These are phyloP conservation scores for Candida sojae DNA, from an alignment of 1,139 yeast genomes.

Conservation along the genomic window DNA sequence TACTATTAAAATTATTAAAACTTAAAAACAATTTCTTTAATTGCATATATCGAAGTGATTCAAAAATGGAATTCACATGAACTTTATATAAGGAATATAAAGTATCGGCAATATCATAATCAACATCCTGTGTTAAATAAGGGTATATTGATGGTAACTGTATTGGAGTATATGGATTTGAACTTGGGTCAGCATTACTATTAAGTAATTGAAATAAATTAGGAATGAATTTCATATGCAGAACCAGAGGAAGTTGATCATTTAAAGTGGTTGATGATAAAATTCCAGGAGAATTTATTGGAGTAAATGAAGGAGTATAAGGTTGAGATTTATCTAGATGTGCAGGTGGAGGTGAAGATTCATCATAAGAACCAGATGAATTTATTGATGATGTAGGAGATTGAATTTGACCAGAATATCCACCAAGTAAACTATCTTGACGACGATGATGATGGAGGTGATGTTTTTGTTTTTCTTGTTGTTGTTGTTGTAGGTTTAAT, in stretches of 20 bases:
- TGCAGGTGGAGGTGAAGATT: slow-evolving; percentile 15
- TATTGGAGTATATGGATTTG: slow-evolving; percentile 32
- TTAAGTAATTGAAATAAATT: slow-evolving; percentile 35
- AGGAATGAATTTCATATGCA: slow-evolving; percentile 36
- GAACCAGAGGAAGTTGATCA: slow-evolving; percentile 19
- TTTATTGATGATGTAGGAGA: slow-evolving; percentile 27
- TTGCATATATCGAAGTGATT: slow-evolving; percentile 68
- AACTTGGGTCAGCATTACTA: slow-evolving; percentile 18
- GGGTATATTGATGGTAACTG: slow-evolving; percentile 55
- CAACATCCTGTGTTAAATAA: slow-evolving; percentile 50
- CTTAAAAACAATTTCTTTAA: slow-evolving; percentile 58
- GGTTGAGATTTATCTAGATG: slow-evolving; percentile 16
- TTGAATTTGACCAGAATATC: slow-evolving; percentile 15
- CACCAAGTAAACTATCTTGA: slow-evolving; percentile 4
- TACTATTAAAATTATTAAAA: slow-evolving; percentile 56
- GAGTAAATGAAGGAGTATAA: slow-evolving; percentile 29
- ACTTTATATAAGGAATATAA: slow-evolving; percentile 61
- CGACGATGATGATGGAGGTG: slow-evolving; percentile 5
- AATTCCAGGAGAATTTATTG: slow-evolving; percentile 17
- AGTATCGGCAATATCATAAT: slow-evolving; percentile 62
- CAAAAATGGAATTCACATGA: slow-evolving; percentile 64
- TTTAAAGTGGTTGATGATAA: slow-evolving; percentile 5
- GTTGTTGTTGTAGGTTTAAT: slow-evolving; percentile 11
- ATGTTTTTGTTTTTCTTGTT: slow-evolving; percentile 4
- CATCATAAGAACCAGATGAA: slow-evolving; percentile 18